Percentiles rank a stretch among this genome's conserved stretches.
phyloP scores from a whole-genome alignment of 2,329 filamentous ascomycete species.

The Hymenoscyphus repandus region DNA sequence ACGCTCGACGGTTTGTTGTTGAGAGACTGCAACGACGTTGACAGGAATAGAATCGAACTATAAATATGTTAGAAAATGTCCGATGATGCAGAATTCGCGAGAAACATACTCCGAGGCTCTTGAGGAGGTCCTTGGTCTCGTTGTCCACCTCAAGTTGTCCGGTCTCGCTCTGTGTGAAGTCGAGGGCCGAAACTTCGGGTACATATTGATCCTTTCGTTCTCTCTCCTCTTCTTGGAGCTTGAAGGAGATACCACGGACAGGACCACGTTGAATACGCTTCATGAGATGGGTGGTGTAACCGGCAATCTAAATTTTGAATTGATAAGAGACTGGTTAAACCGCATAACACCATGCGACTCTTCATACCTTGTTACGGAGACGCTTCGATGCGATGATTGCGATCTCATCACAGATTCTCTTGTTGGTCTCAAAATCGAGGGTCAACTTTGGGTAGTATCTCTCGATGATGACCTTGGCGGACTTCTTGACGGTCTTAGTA shows the following conservation, averaged over 20 bases:
- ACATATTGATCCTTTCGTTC: slow-evolving; percentile 99
- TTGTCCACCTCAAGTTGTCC: slow-evolving; percentile 91
- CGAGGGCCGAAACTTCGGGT: slow-evolving; percentile 95
- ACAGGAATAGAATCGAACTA: slow-evolving; percentile 97
- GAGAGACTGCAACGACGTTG: slow-evolving; percentile 87
- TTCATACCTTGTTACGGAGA: slow-evolving; percentile 89
- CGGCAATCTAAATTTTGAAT: slow-evolving; percentile 65
- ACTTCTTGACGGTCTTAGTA: slow-evolving; percentile 38
- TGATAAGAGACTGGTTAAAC: slow-evolving; percentile 1
- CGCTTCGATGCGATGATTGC: slow-evolving; percentile 99
- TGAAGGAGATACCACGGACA: slow-evolving; percentile 99
- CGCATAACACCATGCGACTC: neutral
- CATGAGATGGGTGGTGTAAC: slow-evolving; percentile 98
- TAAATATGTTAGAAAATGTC: slow-evolving; percentile 28
- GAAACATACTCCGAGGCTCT: slow-evolving; percentile 91
- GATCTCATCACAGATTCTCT: slow-evolving; percentile 99
- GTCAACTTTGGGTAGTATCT: slow-evolving; percentile 96
- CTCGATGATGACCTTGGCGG: slow-evolving; percentile 99
- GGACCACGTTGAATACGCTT: slow-evolving; percentile 99
- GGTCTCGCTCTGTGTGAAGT: slow-evolving; percentile 93
- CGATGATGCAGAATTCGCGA: slow-evolving; percentile 2
- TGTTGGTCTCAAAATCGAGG: slow-evolving; percentile 99
- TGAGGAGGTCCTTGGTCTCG: slow-evolving; percentile 98
- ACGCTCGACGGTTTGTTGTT: slow-evolving; percentile 82
- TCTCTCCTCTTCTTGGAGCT: slow-evolving; percentile 99